Evolutionary conservation across 495 filamentous ascomycete genomes (phyloP).

Genomic region (Oidiodendron maius): DNA sequence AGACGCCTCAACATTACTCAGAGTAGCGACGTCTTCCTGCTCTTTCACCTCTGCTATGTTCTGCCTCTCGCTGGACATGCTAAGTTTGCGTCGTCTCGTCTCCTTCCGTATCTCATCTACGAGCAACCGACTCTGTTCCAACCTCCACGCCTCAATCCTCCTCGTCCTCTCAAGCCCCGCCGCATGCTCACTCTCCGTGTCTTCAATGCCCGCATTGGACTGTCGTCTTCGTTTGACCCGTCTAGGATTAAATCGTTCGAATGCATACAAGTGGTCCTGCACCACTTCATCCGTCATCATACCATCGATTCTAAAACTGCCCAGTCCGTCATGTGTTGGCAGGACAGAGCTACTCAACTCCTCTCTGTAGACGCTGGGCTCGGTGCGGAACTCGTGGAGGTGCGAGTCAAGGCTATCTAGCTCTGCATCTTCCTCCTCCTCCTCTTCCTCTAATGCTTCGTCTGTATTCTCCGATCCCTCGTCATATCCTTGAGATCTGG

Average conservation of each 20-base stretch:
- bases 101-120: slow-evolving; percentile 85
- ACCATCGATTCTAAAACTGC: slow-evolving; percentile 58
- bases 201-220: slow-evolving; percentile 44
- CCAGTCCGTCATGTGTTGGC: slow-evolving; percentile 87
- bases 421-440: slow-evolving; percentile 63
- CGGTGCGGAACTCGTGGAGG: slow-evolving; percentile 73
- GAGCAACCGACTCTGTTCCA: slow-evolving; percentile 81
- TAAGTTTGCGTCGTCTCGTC: slow-evolving; percentile 57
- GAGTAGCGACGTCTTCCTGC: slow-evolving; percentile 22
- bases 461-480: slow-evolving; percentile 42
- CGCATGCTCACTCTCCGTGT: slow-evolving; percentile 49
- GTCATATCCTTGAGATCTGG: slow-evolving; percentile 39
- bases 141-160: slow-evolving; percentile 84
- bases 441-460: slow-evolving; percentile 37
- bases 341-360: slow-evolving; percentile 42
- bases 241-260: slow-evolving; percentile 73
- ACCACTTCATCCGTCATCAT: slow-evolving; percentile 38
- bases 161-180: slow-evolving; percentile 63
- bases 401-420: slow-evolving; percentile 89
- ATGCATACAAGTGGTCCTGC: slow-evolving; percentile 79
- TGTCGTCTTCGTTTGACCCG: slow-evolving; percentile 62
- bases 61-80: slow-evolving; percentile 31
- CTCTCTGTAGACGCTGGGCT: slow-evolving; percentile 38
- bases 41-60: slow-evolving; percentile 21
- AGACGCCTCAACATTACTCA: slow-evolving; percentile 15